phyloP scores from a whole-genome alignment of 2,329 filamentous ascomycete species.

The Verticillium isaacii region DNA sequence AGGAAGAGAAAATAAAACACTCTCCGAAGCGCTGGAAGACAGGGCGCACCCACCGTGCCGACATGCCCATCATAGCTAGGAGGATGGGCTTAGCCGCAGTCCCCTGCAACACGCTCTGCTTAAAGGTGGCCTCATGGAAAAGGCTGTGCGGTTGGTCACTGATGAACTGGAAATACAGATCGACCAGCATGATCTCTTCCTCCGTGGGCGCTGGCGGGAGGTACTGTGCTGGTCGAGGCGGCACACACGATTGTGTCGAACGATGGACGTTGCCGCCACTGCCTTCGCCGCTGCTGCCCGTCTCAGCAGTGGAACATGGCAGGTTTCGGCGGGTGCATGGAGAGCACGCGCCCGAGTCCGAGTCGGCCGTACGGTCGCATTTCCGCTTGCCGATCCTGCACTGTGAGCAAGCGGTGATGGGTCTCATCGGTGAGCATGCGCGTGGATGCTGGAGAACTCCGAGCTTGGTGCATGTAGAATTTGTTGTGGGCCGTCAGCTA shows the following conservation, averaged over 20 bases:
- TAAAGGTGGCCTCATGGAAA: conserved; percentile 19
- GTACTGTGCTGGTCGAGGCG: neutral
- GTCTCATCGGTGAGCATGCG: neutral
- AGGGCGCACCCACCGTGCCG: conserved; percentile 12
- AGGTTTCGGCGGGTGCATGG: neutral
- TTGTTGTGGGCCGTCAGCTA: too few relatives aligned
- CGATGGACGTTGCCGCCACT: neutral
- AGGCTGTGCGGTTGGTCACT: conserved; percentile 19
- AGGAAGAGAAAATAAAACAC: neutral
- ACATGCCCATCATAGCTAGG: conserved; percentile 16
- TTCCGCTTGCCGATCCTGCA: neutral
- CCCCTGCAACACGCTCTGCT: conserved; percentile 8
- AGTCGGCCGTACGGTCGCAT: neutral
- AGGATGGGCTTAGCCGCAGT: conserved; percentile 13
- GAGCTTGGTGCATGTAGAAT: too few relatives aligned
- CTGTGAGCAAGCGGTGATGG: neutral
- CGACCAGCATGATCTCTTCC: conserved; percentile 10
- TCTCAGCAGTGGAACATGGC: neutral
- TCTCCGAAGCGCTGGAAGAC: neutral
- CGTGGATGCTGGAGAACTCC: too few relatives aligned
- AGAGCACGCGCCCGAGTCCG: neutral
- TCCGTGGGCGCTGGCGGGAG: neutral
- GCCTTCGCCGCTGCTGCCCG: too few relatives aligned
- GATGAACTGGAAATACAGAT: conserved; percentile 18
- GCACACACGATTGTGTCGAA: neutral